Evolutionary conservation across 139 green algal genomes (phyloP).

Genomic region (Volvox africanus): DNA sequence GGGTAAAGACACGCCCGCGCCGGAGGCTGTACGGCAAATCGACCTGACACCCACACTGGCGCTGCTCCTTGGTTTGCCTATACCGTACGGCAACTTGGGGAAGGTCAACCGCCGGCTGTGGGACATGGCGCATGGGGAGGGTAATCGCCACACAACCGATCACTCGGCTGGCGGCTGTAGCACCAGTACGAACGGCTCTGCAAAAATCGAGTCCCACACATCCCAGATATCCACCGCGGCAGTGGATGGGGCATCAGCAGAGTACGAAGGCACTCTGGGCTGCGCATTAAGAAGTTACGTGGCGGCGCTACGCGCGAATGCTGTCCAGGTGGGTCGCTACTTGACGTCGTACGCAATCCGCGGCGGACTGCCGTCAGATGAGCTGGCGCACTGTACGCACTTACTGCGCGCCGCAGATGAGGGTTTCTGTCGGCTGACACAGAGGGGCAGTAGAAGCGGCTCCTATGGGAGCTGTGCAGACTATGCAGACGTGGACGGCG

Average conservation of each 20-base stretch:
- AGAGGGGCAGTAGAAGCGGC: not conserved
- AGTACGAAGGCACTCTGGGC: not conserved
- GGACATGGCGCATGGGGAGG: slow-evolving; percentile 14
- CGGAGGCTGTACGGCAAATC: slow-evolving; percentile 79
- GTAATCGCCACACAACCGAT: not conserved
- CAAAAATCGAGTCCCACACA: too few relatives aligned
- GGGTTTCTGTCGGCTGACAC: not conserved
- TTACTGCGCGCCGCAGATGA: slow-evolving; percentile 46
- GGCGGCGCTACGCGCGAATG: slow-evolving; percentile 41
- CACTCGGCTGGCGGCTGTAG: not conserved
- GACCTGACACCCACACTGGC: slow-evolving; percentile 90
- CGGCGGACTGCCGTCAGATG: slow-evolving; percentile 54
- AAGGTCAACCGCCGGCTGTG: slow-evolving; percentile 74
- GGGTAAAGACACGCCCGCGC: not conserved
- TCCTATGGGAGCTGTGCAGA: not conserved
- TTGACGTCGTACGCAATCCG: slow-evolving; percentile 74
- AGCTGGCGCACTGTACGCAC: slow-evolving; percentile 48
- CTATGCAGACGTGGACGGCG: not conserved
- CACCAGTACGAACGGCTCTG: too few relatives aligned
- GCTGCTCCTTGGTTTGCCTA: slow-evolving; percentile 85
- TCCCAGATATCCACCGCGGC: too few relatives aligned
- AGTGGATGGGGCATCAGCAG: not conserved
- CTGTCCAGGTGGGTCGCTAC: slow-evolving; percentile 74
- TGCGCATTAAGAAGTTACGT: slow-evolving; percentile 14
- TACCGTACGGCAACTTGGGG: slow-evolving; percentile 88